Evolutionary conservation across 371 early-diverging fungal genomes (phyloP), one percentile per base, ranked within the genome.

Genomic region (Mucor ambiguus): DNA sequence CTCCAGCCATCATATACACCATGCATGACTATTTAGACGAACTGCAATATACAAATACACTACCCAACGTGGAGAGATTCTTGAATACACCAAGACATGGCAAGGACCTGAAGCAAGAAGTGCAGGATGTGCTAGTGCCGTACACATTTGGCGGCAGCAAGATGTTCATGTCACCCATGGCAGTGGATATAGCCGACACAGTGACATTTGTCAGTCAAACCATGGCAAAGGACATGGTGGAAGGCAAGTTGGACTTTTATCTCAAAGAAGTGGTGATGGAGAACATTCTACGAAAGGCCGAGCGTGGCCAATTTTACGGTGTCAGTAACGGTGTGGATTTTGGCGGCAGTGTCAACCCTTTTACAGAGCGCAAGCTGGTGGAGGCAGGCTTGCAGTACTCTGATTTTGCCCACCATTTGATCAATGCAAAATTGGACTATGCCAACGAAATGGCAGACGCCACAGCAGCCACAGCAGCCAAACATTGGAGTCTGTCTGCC

Each of bases 1-100:
- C 83, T 0, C 89, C 89, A 38, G 77, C 87, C 2, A 72, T 89
- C 37, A 77, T 89, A 11, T 89, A 89, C 64, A 89, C 90, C 2
- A 72, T 89, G 74, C 88, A 89, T 57, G 87, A 89, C 65, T 86
- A 88, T 61, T 54, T 81, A 43, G 87, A 87, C 52, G 90, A 89
- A 56, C 68, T 87, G 8, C 84, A 83, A 49, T 87, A 88, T 61
- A 81, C 85, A 1, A 82, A 87, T 58, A 76, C 79, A 10, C 49
- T 85, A 10, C 67, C 54, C n/a, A 88, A 84, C 33, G 79, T 86
- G 1, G 68, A 75, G 49, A 85, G 82, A 38, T 89, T 89, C 41
- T 65, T 80, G 41, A 78, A 79, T 43, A 37, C 57, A 4, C 61
- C 67, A 0, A n/a, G 32, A 20, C 10, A 29, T 3, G 60, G 48